Evolutionary conservation across 306 rosid species (phyloP).

Genomic region (Gillenia trifoliata): DNA sequence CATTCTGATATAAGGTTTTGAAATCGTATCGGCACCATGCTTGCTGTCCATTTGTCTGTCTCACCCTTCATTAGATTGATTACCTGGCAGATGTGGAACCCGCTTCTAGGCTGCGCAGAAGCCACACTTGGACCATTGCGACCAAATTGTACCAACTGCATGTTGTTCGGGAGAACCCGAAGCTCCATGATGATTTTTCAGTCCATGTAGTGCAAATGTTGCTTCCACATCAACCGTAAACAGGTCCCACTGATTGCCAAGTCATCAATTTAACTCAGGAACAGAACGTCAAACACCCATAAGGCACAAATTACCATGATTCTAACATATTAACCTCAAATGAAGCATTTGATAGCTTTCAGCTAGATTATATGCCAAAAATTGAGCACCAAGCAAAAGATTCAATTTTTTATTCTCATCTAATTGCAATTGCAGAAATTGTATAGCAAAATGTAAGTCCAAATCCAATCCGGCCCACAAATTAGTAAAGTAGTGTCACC

Average conservation of each 20-base stretch:
- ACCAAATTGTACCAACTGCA: background rate
- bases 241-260: background rate
- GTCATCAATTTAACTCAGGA: background rate
- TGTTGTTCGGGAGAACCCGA: background rate
- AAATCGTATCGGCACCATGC: no score
- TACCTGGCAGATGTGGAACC: background rate
- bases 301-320: background rate
- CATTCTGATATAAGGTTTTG: background rate
- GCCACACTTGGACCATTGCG: background rate
- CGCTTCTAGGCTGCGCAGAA: background rate
- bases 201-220: background rate
- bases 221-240: no score
- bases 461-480: background rate
- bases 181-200: no score
- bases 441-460: background rate
- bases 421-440: background rate
- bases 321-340: background rate
- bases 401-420: constrained; percentile 2
- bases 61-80: background rate
- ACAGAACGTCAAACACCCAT: background rate
- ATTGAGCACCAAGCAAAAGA: background rate
- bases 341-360: background rate
- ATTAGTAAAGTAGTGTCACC: constrained; percentile 32
- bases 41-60: background rate
- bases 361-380: background rate